Percentiles rank a stretch among this genome's conserved stretches.
phyloP scores from a whole-genome alignment of 2,329 filamentous ascomycete species.

The Colletotrichum costaricense region DNA sequence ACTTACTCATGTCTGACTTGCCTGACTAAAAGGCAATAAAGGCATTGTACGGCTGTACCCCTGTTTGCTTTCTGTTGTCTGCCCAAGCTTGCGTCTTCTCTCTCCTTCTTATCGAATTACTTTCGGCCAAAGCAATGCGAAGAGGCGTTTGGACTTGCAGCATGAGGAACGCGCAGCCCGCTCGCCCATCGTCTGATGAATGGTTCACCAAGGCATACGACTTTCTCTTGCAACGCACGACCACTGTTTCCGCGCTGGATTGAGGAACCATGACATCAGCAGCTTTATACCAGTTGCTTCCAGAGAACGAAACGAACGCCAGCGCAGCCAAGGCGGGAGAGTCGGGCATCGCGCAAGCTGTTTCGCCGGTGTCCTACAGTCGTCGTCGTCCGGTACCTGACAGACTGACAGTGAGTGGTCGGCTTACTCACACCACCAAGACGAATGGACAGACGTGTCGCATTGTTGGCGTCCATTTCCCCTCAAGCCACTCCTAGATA shows the following conservation, averaged over 20 bases:
- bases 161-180: not conserved
- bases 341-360: not conserved
- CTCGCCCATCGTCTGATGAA: not conserved
- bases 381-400: conserved; percentile 4
- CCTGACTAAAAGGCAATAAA: not conserved
- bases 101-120: not conserved
- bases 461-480: not conserved
- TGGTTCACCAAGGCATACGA: not conserved
- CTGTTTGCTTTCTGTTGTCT: not conserved
- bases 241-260: not conserved
- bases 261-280: not conserved
- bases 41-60: not conserved
- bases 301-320: not conserved
- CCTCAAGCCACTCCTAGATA: not conserved
- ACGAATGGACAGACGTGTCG: not conserved
- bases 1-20: not conserved
- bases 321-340: not conserved
- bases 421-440: conserved; percentile 20
- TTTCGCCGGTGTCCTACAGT: not conserved
- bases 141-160: not conserved
- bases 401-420: not conserved
- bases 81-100: not conserved
- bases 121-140: not conserved
- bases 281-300: not conserved
- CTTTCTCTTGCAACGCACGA: not conserved